Evolutionary conservation across 495 filamentous ascomycete genomes (phyloP), one percentile per base, ranked within the genome.

Genomic region (Geopyxis carbonaria): DNA sequence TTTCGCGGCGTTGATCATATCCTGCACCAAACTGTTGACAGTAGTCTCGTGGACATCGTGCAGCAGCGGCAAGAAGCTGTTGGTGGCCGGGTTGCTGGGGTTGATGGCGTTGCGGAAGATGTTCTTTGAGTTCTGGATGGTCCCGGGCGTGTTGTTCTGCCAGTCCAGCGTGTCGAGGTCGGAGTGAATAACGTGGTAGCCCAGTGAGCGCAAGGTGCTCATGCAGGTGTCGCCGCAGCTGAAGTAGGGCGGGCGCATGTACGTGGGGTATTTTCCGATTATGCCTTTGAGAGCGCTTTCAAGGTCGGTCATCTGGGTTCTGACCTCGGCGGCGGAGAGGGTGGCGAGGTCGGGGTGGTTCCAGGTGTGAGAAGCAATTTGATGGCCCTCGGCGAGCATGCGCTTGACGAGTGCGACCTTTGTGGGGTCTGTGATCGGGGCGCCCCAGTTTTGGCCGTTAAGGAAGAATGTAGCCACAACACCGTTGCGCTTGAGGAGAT

Each of bases 391-490:
- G 31, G 50, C 55, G 24, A 69, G 43, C 69, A 77, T 76, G 23
- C 75, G 69, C 42, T 63, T 61, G 18, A 76, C 61, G 28, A 72
- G 32, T 1, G 45, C 45, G 0, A 63, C 63, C 53, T 62, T 71
- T 0, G 64, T 65, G 30, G 45, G 54, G 0, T 51, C 37, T 22
- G 10, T 35, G 22, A 51, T 46, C 19, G 66, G 53, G 2, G 72
- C 75, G 46, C 70, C 72, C 42, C 64, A 66, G 40, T 67, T 70
- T 48, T 78, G 76, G 56, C 72, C 67, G 13, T 59, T 78, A 45
- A 83, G 53, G 53, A 81, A 83, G 57, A 83, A 83, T n/a, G 78
- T 81, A 5, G 70, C 77, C 34, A 72, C 75, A 4, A 73, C 75
- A 18, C 64, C 60, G 45, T 70, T 76, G 24, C 48, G 57, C 28